Evolutionary conservation across 257 asterid species (phyloP), one percentile per base, ranked within the genome.

Genomic region (Solanum infundibuliforme): DNA sequence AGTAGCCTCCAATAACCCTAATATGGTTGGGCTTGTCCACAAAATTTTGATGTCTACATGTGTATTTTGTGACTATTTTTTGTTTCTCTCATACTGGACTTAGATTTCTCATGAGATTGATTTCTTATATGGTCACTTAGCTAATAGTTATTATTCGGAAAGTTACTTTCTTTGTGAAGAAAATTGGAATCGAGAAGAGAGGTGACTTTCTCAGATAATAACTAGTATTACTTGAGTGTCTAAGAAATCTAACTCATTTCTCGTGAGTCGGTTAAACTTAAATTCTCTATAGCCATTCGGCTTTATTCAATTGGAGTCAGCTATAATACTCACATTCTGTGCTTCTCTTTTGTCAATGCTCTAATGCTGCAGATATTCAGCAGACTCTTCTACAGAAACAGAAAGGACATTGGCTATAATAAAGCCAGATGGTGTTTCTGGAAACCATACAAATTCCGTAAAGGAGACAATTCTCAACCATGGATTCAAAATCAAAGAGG

Each of bases 401-500:
- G 95, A 94, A 92, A 91, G 84, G 93, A 94, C 99, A 6, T 90
- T 96, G 88, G 99, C 96, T 83, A 92, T 96, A 93, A 91, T 96
- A 88, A 95, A 95, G 92, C 98, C 98, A 6, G 98, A 96, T 84
- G 98, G 98, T 66, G 93, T 96, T 68, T 91, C 92, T 69, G 96
- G 98, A 83, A 92, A 93, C 87, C 90, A 93, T 81, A 89, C 91
- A n/a, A 91, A 90, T 68, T 72, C 87, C 25, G 88, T 96, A 87
- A 96, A 90, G 94, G 93, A 92, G 89, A 92, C 89, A 52, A 94
- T 96, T 90, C 84, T 86, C 85, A 91, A 88, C 83, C 90, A 92
- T 87, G 95, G 97, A 84, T 96, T 95, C 91, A 83, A 75, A 88
- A 93, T 96, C 89, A 66, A 84, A 18, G 87, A 91, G 89, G 97